Evolutionary conservation across 2,329 filamentous ascomycete species (phyloP), one percentile per base, ranked within the genome.

Genomic region (Penicillium carneum): DNA sequence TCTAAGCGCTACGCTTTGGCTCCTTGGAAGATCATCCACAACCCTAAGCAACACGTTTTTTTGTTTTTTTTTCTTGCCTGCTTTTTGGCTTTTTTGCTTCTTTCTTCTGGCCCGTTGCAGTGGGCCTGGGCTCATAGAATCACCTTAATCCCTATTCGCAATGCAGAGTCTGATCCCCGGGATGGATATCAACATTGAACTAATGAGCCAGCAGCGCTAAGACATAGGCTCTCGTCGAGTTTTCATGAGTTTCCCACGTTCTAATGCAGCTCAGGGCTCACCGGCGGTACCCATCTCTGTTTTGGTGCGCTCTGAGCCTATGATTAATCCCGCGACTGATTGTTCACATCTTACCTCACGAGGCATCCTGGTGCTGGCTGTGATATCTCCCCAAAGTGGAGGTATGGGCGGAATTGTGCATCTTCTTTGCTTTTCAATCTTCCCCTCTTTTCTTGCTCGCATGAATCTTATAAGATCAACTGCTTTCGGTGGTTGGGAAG

Each of bases 171-270:
- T 74, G 70, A 71, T 68, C 70, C 69, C 71, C 61, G 45, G 12
- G n/a, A 59, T 64, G 63, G 68, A 67, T 68, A 69, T 69, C 59
- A 66, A 66, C 57, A 59, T 58, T 53, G 59, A 46, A 66, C 63
- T 66, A 69, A 63, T 66, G 67, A 56, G 68, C 69, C 64, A 59
- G 57, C 64, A 70, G 74, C 75, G 75, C 75, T 77, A 77, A 76
- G 75, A 74, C 72, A 72, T 70, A 75, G 72, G 70, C 67, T 66
- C 68, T 73, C 69, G 63, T 75, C 66, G 65, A 73, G 65, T 66
- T 69, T 71, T 64, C 66, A 53, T 48, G 53, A 36, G n/a, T 39
- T 51, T 53, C 39, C 59, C 39, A 65, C 65, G 55, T 63, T 64
- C 64, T 64, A 62, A 59, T 72, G 74, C 73, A 70, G 71, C 69